Evolutionary conservation across 352 stramenopile species (phyloP).

Genomic region (Thalassiosira livingstoniorum): DNA sequence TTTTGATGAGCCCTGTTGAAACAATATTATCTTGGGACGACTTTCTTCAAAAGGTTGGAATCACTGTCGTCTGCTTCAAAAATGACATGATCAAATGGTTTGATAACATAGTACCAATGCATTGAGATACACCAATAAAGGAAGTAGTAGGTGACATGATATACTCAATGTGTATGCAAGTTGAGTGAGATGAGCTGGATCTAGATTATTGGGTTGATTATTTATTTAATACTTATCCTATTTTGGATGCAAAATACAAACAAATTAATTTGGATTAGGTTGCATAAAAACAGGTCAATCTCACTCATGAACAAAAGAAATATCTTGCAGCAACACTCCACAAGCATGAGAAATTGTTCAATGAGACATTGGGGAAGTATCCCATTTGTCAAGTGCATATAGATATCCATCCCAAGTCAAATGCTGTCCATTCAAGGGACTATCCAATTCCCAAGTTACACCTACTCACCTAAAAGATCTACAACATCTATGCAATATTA

Average conservation of each 20-base stretch:
- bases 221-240: not conserved
- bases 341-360: constrained; percentile 22
- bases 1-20: constrained; percentile 18
- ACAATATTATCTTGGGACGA: constrained; percentile 9
- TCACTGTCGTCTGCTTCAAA: constrained; percentile 11
- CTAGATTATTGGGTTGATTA: not conserved
- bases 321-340: constrained; percentile 8
- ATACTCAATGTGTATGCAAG: constrained; percentile 1
- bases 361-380: constrained; percentile 48
- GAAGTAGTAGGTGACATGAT: constrained; percentile 9
- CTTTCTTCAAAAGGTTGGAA: constrained; percentile 2
- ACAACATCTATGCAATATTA: constrained; percentile 21
- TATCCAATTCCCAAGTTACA: constrained; percentile 42
- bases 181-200: not conserved
- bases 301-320: constrained; percentile 23
- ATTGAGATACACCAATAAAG: not conserved
- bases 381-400: constrained; percentile 43
- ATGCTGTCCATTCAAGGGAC: constrained; percentile 1
- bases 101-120: constrained; percentile 18
- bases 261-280: constrained; percentile 17
- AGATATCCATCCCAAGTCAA: constrained; percentile 31
- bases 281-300: constrained; percentile 10
- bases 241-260: constrained; percentile 30
- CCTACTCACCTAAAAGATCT: constrained; percentile 35
- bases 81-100: constrained; percentile 27